phyloP scores from a whole-genome alignment of 805 yeast species.

The Yarrowia sp. region DNA sequence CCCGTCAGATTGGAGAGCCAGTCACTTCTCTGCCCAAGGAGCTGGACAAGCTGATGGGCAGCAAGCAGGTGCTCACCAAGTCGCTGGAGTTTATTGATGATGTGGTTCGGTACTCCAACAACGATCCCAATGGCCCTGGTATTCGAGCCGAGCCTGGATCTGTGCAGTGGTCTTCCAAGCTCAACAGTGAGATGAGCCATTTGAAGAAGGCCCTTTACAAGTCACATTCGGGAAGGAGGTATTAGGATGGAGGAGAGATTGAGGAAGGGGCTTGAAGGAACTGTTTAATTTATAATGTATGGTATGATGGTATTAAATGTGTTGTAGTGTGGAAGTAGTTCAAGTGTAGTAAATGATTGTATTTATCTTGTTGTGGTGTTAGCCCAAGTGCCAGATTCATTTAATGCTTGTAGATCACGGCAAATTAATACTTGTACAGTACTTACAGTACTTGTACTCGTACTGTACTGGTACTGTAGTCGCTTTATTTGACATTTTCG shows the following conservation, averaged over 20 bases:
- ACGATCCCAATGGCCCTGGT: slow-evolving; percentile 30
- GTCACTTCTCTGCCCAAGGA: slow-evolving; percentile 20
- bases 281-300: slow-evolving; percentile 6
- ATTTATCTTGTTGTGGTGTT: too few species aligned
- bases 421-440: too few species aligned
- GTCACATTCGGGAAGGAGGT: slow-evolving; percentile 1
- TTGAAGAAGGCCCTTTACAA: slow-evolving; percentile 1
- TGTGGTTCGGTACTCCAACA: slow-evolving; percentile 3
- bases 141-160: slow-evolving; percentile 8
- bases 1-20: slow-evolving; percentile 7
- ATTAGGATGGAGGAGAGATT: not conserved
- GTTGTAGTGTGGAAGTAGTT: too few species aligned
- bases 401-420: too few species aligned
- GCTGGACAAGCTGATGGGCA: slow-evolving; percentile 5
- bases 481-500: not conserved
- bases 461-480: too few species aligned
- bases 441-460: too few species aligned
- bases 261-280: not conserved
- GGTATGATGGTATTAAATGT: not conserved
- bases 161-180: slow-evolving; percentile 1
- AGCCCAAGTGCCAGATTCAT: too few species aligned
- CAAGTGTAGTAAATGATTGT: too few species aligned
- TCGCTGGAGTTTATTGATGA: slow-evolving; percentile 19
- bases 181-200: slow-evolving; percentile 14
- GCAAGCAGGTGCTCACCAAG: not conserved